Percentiles rank a stretch among this genome's conserved stretches.
Conservation (phyloP, 1,284 basidiomycete species). For the Pascua guehoae region DNA sequence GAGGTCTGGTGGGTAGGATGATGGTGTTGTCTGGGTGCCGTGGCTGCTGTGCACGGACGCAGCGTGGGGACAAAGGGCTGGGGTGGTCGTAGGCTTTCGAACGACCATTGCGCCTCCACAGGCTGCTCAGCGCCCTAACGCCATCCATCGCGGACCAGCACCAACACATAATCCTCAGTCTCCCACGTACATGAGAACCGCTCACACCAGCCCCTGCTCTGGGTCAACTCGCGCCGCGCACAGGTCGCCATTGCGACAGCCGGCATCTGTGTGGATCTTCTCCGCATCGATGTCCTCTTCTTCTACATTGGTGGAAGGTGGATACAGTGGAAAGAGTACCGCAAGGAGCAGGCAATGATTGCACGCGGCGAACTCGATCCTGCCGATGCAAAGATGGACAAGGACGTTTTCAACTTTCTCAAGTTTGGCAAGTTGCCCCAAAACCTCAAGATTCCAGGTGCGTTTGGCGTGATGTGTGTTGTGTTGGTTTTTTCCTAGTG, state of each 20-base stretch:
- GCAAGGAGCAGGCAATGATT: background rate
- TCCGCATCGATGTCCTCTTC: slow-evolving; percentile 22
- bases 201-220: slow-evolving; percentile 35
- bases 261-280: slow-evolving; percentile 27
- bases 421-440: slow-evolving; percentile 19
- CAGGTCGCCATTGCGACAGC: slow-evolving; percentile 32
- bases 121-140: too few species aligned
- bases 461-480: background rate
- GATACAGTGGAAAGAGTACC: background rate
- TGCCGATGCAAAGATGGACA: background rate
- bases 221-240: slow-evolving; percentile 26
- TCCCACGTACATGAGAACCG: background rate
- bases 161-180: too few species aligned
- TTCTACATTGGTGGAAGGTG: slow-evolving; percentile 17
- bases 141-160: too few species aligned
- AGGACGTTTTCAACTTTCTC: background rate
- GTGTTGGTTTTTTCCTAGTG: too few species aligned
- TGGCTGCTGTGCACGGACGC: too few species aligned
- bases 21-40: too few species aligned
- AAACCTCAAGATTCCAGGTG: slow-evolving; percentile 28
- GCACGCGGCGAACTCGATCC: background rate
- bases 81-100: too few species aligned
- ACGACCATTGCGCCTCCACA: too few species aligned
- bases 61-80: too few species aligned
- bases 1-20: too few species aligned